Conservation (phyloP, 2,329 filamentous ascomycete species). For the Byssochlamys sp. region DNA sequence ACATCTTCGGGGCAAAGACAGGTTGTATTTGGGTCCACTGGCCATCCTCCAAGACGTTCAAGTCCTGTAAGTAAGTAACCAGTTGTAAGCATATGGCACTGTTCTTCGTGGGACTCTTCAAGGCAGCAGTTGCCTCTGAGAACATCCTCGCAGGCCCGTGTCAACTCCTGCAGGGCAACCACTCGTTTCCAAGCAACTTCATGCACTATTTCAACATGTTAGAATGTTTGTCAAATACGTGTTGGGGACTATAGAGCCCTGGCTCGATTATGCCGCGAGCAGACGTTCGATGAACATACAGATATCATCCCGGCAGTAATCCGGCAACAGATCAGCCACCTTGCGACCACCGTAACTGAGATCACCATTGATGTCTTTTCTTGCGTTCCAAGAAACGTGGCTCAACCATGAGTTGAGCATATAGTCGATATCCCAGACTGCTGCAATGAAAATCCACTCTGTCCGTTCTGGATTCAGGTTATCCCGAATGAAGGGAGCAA, state of each 20-base stretch:
- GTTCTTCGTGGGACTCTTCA: neutral
- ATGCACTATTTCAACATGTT: neutral
- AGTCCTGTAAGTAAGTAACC: neutral
- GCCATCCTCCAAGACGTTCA: neutral
- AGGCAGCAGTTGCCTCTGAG: neutral
- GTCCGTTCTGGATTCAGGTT: neutral
- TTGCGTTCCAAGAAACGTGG: neutral
- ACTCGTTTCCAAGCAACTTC: no score
- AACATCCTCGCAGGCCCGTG: neutral
- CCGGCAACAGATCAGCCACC: neutral
- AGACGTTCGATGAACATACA: neutral
- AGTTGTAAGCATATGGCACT: neutral
- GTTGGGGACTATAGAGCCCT: no score
- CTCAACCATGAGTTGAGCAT: neutral
- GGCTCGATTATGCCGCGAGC: no score
- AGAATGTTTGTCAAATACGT: no score
- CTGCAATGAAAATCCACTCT: neutral
- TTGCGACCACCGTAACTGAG: neutral
- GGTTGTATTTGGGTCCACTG: neutral
- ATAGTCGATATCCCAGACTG: neutral
- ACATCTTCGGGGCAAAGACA: neutral
- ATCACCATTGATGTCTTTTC: neutral
- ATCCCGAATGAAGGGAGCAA: neutral
- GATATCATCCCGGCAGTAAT: neutral
- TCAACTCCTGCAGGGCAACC: neutral